A percentile compares a stretch with the other conserved stretches of the same genome.
These are phyloP conservation scores for Nematocida displodere DNA, from an alignment of 371 early-diverging fungal species.

Conservation along the genomic window DNA sequence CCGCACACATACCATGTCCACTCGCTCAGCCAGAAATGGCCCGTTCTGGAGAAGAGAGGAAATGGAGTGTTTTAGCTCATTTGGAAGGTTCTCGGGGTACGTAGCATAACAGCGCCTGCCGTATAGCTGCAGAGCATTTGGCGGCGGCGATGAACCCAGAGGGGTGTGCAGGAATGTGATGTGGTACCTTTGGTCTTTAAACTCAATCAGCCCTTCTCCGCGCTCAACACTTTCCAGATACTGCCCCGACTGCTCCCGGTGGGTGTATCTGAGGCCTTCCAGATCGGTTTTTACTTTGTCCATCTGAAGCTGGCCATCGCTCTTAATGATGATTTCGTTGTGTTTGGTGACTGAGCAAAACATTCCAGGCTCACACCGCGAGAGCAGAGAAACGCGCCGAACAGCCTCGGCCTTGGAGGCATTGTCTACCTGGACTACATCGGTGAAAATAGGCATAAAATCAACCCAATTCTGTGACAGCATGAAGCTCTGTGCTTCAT, in stretches of 20 bases:
- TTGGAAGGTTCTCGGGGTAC: constrained; percentile 4
- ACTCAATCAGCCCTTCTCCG: constrained; percentile 9
- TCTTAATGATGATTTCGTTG: constrained; percentile 9
- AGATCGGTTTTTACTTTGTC: constrained; percentile 50
- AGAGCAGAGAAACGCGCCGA: constrained; percentile 2
- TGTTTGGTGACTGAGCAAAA: not conserved
- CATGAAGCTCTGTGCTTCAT: constrained; percentile 2
- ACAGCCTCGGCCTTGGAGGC: constrained; percentile 5
- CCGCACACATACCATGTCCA: not conserved
- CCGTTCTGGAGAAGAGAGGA: constrained; percentile 27
- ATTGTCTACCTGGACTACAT: not conserved
- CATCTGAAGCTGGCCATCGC: constrained; percentile 44
- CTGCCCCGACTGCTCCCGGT: constrained; percentile 11
- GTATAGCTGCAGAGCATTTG: not conserved
- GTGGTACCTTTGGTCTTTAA: not conserved
- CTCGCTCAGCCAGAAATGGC: constrained; percentile 13
- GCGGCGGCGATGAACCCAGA: not conserved
- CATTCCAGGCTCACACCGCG: constrained; percentile 49
- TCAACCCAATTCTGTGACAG: constrained; percentile 4
- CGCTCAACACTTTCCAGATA: constrained; percentile 15
- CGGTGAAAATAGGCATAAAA: constrained; percentile 38
- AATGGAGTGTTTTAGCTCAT: not conserved
- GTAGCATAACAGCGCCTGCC: not conserved
- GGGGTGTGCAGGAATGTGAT: not conserved
- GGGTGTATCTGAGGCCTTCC: constrained; percentile 10